phyloP scores from a whole-genome alignment of 1,284 basidiomycete species.

The Paramarasmius palmivorus region DNA sequence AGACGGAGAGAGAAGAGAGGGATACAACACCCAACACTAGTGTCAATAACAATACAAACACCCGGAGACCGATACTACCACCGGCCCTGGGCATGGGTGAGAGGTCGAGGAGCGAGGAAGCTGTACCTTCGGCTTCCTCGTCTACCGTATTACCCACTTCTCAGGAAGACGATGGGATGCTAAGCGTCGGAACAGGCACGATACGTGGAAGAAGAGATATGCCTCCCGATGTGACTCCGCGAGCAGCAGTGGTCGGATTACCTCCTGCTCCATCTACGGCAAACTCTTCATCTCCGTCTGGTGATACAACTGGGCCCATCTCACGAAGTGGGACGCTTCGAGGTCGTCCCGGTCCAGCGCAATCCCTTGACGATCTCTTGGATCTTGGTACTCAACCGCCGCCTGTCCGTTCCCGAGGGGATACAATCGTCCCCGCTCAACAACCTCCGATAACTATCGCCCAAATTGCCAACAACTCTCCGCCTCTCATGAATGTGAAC shows the following conservation, averaged over 20 bases:
- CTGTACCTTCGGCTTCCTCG: neutral
- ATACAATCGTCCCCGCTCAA: neutral
- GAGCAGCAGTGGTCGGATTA: constrained; percentile 26
- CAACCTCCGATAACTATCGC: neutral
- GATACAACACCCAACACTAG: neutral
- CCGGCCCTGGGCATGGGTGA: neutral
- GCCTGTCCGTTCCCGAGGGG: neutral
- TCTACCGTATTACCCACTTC: too few relatives aligned
- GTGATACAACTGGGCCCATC: constrained; percentile 9
- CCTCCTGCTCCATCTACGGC: constrained; percentile 24
- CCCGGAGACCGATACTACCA: neutral
- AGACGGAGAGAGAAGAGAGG: constrained; percentile 14
- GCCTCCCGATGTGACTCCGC: constrained; percentile 42
- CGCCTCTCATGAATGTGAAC: too few relatives aligned
- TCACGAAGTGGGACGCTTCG: constrained; percentile 1
- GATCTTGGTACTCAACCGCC: neutral
- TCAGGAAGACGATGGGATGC: neutral
- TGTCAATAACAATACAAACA: too few relatives aligned
- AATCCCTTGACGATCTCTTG: neutral
- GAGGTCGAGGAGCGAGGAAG: neutral
- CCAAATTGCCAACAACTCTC: too few relatives aligned
- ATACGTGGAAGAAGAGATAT: constrained; percentile 2
- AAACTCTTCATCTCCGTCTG: constrained; percentile 16
- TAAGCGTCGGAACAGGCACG: constrained; percentile 6
- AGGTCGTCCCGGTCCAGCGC: neutral